Percentiles rank a stretch among this genome's conserved stretches.
Conservation (phyloP, 805 yeast species). For the Teunomyces lycoperdinae region DNA sequence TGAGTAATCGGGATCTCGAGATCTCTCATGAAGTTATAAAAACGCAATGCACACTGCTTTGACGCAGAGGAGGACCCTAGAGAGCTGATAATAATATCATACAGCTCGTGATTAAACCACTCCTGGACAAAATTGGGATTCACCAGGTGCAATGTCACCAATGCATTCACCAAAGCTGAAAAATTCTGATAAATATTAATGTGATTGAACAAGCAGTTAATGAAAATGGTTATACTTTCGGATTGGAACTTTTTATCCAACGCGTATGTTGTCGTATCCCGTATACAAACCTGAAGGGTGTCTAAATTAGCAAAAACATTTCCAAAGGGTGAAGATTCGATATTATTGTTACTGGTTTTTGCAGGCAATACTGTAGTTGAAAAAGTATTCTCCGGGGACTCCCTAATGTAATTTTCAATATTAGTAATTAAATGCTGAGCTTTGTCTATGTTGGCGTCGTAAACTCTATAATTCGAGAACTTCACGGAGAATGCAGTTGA, state of each 20-base stretch:
- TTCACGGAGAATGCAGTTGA: constrained; percentile 27
- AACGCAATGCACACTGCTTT: constrained; percentile 22
- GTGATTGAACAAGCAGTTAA: constrained; percentile 38
- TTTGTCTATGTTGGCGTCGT: constrained; percentile 23
- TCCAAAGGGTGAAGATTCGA: constrained; percentile 26
- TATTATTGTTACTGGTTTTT: constrained; percentile 23
- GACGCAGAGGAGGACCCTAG: constrained; percentile 26
- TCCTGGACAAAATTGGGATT: constrained; percentile 14
- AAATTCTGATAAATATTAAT: constrained; percentile 32
- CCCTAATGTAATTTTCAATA: constrained; percentile 10
- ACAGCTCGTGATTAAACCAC: constrained; percentile 33
- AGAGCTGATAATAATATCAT: constrained; percentile 24
- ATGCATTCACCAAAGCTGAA: constrained; percentile 24
- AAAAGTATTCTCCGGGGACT: constrained; percentile 12
- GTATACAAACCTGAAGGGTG: constrained; percentile 21
- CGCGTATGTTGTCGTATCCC: constrained; percentile 22
- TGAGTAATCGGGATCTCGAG: constrained; percentile 9
- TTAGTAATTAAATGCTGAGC: constrained; percentile 6
- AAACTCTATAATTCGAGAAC: constrained; percentile 22
- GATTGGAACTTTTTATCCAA: constrained; percentile 7
- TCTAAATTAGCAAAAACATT: constrained; percentile 30
- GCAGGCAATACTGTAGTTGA: constrained; percentile 13
- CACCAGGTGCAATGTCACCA: constrained; percentile 15
- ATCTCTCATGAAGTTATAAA: constrained; percentile 20
- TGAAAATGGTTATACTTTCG: constrained; percentile 22